Evolutionary conservation across 495 filamentous ascomycete genomes (phyloP).

Genomic region (Evernia prunastri): DNA sequence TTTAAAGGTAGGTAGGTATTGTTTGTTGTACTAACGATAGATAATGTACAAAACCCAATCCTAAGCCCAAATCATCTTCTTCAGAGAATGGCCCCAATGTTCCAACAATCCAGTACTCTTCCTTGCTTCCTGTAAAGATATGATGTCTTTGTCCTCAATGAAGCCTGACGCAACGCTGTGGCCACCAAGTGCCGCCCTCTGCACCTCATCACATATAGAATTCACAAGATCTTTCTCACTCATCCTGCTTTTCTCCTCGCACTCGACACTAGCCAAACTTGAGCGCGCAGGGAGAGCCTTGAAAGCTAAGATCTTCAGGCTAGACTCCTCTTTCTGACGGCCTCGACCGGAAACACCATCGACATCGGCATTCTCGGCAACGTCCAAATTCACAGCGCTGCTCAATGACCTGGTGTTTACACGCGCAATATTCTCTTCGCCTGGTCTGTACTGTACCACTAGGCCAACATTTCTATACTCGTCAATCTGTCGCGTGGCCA

Average conservation of each 20-base stretch:
- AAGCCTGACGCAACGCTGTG: slow-evolving; percentile 30
- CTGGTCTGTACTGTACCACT: slow-evolving; percentile 66
- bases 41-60: not conserved
- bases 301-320: slow-evolving; percentile 41
- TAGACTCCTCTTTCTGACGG: slow-evolving; percentile 27
- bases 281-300: slow-evolving; percentile 57
- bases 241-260: slow-evolving; percentile 34
- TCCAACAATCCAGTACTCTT: slow-evolving; percentile 82
- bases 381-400: slow-evolving; percentile 39
- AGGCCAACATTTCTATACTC: slow-evolving; percentile 76
- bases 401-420: slow-evolving; percentile 81
- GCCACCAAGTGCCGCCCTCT: slow-evolving; percentile 38
- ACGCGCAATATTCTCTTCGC: slow-evolving; percentile 56
- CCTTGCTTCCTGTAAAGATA: slow-evolving; percentile 75
- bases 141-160: slow-evolving; percentile 69
- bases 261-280: slow-evolving; percentile 33
- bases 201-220: slow-evolving; percentile 57
- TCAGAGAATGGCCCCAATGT: slow-evolving; percentile 37
- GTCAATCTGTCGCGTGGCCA: slow-evolving; percentile 66
- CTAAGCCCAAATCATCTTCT: slow-evolving; percentile 18
- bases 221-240: slow-evolving; percentile 66
- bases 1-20: too few species aligned
- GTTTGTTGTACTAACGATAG: too few species aligned
- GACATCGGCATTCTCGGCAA: slow-evolving; percentile 28
- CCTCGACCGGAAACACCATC: slow-evolving; percentile 40